Evolutionary conservation across 2,329 filamentous ascomycete species (phyloP).

Genomic region (Albifimbria verrucaria): DNA sequence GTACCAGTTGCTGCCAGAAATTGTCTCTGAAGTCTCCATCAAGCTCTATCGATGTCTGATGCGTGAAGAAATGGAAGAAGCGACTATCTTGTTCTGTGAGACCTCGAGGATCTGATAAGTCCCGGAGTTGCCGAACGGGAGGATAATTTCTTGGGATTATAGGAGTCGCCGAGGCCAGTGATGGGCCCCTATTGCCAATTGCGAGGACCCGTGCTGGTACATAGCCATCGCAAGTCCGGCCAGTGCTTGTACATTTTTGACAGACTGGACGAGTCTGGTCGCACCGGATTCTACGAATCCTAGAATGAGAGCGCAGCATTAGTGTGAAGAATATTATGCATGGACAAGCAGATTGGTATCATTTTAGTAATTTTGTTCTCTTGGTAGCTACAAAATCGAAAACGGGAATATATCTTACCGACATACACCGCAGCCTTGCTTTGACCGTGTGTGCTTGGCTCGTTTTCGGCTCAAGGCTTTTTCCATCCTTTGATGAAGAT

Average conservation of each 20-base stretch:
- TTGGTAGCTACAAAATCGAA: neutral
- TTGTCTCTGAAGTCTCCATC: conserved; percentile 1
- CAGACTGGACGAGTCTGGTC: conserved; percentile 1
- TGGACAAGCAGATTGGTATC: neutral
- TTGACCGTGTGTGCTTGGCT: neutral
- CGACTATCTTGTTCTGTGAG: neutral
- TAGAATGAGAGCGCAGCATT: neutral
- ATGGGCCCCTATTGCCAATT: neutral
- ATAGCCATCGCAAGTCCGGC: neutral
- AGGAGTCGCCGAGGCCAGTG: neutral
- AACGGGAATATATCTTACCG: neutral
- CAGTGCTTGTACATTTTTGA: neutral
- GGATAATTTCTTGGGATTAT: neutral
- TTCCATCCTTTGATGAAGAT: no score
- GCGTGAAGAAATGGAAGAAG: neutral
- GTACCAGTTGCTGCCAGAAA: neutral
- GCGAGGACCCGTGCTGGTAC: neutral
- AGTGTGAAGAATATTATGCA: neutral
- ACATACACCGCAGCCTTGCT: neutral
- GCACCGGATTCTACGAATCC: neutral
- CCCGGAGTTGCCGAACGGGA: neutral
- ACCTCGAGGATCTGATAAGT: neutral
- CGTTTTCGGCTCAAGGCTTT: neutral
- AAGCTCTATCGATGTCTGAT: neutral
- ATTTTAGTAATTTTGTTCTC: neutral